Percentiles rank a stretch among this genome's conserved stretches.
Evolutionary conservation across 1,284 basidiomycete genomes (phyloP).

Genomic region (Ceratobasidium sp.): DNA sequence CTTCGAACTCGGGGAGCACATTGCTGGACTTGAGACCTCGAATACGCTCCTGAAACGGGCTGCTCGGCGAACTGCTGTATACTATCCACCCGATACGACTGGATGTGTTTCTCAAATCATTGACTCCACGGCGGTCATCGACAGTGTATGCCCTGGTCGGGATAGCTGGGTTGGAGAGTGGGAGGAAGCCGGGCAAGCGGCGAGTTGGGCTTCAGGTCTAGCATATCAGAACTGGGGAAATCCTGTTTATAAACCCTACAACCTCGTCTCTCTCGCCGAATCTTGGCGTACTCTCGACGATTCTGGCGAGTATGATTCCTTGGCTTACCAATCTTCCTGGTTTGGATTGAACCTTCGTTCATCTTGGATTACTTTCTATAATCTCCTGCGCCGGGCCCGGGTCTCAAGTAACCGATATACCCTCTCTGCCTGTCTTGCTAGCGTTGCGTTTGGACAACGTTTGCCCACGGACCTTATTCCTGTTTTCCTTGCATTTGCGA

Average conservation of each 20-base stretch:
- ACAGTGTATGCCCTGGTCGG: background rate
- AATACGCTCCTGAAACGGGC: conserved; percentile 8
- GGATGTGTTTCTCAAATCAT: background rate
- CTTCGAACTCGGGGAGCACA: background rate
- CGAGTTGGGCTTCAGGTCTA: conserved; percentile 10
- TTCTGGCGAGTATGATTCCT: background rate
- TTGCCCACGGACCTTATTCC: conserved; percentile 7
- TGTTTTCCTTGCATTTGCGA: conserved; percentile 13
- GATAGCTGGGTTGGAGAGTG: background rate
- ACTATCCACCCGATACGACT: conserved; percentile 11
- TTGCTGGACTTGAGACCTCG: background rate
- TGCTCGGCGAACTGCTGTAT: conserved; percentile 5
- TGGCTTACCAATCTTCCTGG: conserved; percentile 4
- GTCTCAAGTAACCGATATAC: background rate
- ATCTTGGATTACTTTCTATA: conserved; percentile 18
- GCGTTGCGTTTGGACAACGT: background rate
- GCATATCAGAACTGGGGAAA: background rate
- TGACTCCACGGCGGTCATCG: background rate
- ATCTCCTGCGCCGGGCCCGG: background rate
- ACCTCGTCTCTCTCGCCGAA: conserved; percentile 3
- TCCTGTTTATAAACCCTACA: background rate
- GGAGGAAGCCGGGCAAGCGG: background rate
- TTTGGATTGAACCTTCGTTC: background rate
- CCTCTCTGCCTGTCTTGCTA: conserved; percentile 2
- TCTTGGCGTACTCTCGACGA: background rate